Conservation (phyloP, 805 yeast species). For the Cephaloascus fragrans region DNA sequence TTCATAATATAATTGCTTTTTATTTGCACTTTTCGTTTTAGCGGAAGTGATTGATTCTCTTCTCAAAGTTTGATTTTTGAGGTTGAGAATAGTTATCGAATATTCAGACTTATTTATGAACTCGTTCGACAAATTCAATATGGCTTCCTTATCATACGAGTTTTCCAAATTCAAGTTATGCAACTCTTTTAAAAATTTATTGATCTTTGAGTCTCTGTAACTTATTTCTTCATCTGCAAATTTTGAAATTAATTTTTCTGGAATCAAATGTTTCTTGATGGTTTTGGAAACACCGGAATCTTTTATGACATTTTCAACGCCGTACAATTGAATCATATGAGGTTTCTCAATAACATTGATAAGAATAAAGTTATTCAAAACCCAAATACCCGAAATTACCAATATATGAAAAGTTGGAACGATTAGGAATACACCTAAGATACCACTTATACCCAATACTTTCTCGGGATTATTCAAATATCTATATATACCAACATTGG, state of each 20-base stretch:
- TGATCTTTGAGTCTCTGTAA: slow-evolving; percentile 7
- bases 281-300: slow-evolving; percentile 40
- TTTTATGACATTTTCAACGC: slow-evolving; percentile 47
- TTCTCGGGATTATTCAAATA: slow-evolving; percentile 80
- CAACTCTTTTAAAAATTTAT: slow-evolving; percentile 7
- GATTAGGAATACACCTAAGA: slow-evolving; percentile 67
- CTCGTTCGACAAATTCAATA: not conserved
- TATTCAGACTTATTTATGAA: slow-evolving; percentile 14
- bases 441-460: slow-evolving; percentile 65
- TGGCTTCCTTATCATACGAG: not conserved
- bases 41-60: slow-evolving; percentile 3
- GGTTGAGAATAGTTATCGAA: slow-evolving; percentile 14
- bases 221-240: too few species aligned
- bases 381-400: slow-evolving; percentile 48
- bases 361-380: slow-evolving; percentile 52
- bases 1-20: slow-evolving; percentile 1
- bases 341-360: slow-evolving; percentile 68
- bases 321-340: slow-evolving; percentile 70
- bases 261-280: slow-evolving; percentile 29
- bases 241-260: slow-evolving; percentile 18
- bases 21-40: slow-evolving; percentile 1
- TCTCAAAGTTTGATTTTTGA: slow-evolving; percentile 4
- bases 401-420: slow-evolving; percentile 41
- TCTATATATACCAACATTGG: slow-evolving; percentile 74
- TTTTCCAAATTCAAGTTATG: slow-evolving; percentile 27